These are phyloP conservation scores for Rosa rugosa DNA, from an alignment of 306 rosid genomes.

Conservation along the genomic window DNA sequence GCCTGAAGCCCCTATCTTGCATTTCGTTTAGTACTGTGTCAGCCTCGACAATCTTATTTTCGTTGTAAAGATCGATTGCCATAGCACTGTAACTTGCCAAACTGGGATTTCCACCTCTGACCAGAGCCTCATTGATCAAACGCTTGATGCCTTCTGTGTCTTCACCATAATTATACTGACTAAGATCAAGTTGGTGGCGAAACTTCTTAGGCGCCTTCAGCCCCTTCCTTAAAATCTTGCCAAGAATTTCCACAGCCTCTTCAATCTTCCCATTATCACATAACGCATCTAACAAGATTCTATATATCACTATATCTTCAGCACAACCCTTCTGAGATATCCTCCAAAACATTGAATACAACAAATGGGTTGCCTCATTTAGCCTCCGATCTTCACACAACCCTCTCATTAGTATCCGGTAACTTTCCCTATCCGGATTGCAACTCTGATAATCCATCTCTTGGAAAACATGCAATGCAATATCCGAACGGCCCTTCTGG, in stretches of 20 bases:
- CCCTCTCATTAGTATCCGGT: slow-evolving; percentile 42
- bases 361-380: slow-evolving; percentile 41
- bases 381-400: slow-evolving; percentile 41
- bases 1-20: slow-evolving; percentile 33
- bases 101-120: slow-evolving; percentile 44
- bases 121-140: slow-evolving; percentile 34
- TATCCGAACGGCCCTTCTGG: slow-evolving; percentile 34
- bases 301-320: slow-evolving; percentile 40
- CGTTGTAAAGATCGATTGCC: slow-evolving; percentile 42
- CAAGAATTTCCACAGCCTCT: slow-evolving; percentile 41
- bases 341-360: slow-evolving; percentile 55
- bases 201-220: slow-evolving; percentile 35
- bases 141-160: slow-evolving; percentile 19
- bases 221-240: slow-evolving; percentile 47
- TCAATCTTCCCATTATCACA: slow-evolving; percentile 38
- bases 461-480: slow-evolving; percentile 40
- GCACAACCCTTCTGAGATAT: slow-evolving; percentile 50
- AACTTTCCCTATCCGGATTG: slow-evolving; percentile 41
- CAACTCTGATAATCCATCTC: slow-evolving; percentile 45
- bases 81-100: slow-evolving; percentile 37
- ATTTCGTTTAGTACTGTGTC: slow-evolving; percentile 28
- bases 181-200: slow-evolving; percentile 24
- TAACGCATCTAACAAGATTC: slow-evolving; percentile 38
- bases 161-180: slow-evolving; percentile 6
- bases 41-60: slow-evolving; percentile 29